phyloP scores from a whole-genome alignment of 768 basidiomycete species.

The Asterophora lycoperdoides region DNA sequence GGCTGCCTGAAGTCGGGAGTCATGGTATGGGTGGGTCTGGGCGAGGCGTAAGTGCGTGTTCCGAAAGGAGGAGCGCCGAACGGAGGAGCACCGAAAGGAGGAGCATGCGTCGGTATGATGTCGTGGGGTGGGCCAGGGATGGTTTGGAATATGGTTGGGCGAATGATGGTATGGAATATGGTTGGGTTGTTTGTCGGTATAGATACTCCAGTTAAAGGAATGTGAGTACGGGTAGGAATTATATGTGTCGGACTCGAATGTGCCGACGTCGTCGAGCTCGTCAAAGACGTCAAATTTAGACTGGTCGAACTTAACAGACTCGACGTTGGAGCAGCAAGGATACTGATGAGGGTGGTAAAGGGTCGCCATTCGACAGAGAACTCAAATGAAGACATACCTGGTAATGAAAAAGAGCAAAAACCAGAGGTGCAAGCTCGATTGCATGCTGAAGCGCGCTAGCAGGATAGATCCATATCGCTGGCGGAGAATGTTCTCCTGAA shows the following conservation, averaged over 20 bases:
- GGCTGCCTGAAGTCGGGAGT: not conserved
- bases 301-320: constrained; percentile 3
- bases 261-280: not conserved
- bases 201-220: constrained; percentile 4
- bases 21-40: constrained; percentile 11
- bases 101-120: not conserved
- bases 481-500: not conserved
- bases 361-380: not conserved
- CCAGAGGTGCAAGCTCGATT: not conserved
- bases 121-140: no score
- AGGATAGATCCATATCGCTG: constrained; percentile 1
- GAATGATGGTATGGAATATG: no score
- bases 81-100: constrained; percentile 1
- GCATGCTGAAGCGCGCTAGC: constrained; percentile 6
- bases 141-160: no score
- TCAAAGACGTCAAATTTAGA: no score
- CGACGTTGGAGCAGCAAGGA: constrained; percentile 13
- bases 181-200: not conserved
- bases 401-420: constrained; percentile 2
- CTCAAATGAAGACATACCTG: constrained; percentile 5
- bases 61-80: constrained; percentile 6
- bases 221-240: not conserved
- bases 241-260: not conserved
- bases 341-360: constrained; percentile 6
- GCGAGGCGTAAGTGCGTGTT: not conserved